Evolutionary conservation across 1,139 yeast species (phyloP), one percentile per base, ranked within the genome.

Genomic region (Lodderomyces beijingensis): DNA sequence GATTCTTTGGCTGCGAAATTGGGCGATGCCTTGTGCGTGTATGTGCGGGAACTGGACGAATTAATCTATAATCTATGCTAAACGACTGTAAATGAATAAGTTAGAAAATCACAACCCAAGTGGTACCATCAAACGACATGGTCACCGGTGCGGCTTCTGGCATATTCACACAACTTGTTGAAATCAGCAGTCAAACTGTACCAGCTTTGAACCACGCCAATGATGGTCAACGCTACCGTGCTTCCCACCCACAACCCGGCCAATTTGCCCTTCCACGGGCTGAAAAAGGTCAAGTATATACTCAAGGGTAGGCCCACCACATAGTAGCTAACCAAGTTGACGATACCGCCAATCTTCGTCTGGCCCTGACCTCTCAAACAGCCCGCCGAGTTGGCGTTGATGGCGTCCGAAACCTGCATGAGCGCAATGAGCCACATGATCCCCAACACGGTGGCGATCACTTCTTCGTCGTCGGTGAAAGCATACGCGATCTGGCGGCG

Each of bases 321-420:
- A 46, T 75, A 75, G 45, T 75, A 75, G 1, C 77, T 62, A 16
- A 74, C 42, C 37, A 75, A 53, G 42, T 75, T 75, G 23, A 74
- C 74, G 28, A 71, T 67, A 6, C 80, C 80, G 3, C 80, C 80
- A 31, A 75, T 73, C 44, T 66, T 70, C 14, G 78, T 76, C 46
- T 70, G 69, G 12, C 80, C 80, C 48, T 75, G 79, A 10, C 81
- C 81, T 40, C 80, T 57, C 29, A 75, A 59, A 41, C 79, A 72
- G 3, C 81, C 81, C 3, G 80, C 80, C 4, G 77, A 69, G 33
- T 72, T 73, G 6, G 79, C 77, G 50, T 74, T 75, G 58, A 72
- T 55, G 1, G 78, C 74, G 51, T 75, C 81, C 22, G 74, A 70
- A 12, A 74, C 56, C 51, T 74, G 80, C 70, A 74, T 72, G 19